phyloP scores from a whole-genome alignment of 2,329 filamentous ascomycete genomes.

The Tympanopsis confertula region DNA sequence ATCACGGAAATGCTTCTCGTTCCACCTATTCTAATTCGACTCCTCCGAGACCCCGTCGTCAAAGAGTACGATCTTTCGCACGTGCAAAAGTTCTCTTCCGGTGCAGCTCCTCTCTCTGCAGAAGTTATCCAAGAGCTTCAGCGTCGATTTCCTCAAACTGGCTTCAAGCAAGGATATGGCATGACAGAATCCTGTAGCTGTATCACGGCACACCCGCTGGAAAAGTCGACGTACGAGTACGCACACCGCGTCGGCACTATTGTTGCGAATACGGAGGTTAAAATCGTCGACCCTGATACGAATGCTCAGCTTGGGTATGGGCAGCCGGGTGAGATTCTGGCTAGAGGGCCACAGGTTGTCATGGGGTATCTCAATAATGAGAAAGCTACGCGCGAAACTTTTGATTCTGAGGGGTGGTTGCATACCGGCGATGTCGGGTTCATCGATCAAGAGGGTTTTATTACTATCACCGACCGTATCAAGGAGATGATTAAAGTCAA shows the following conservation, averaged over 20 bases:
- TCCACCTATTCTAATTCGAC: conserved; percentile 47
- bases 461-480: conserved; percentile 48
- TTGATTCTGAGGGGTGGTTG: conserved; percentile 34
- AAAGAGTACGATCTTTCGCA: conserved; percentile 42
- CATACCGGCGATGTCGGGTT: conserved; percentile 47
- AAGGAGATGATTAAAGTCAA: conserved; percentile 63
- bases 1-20: conserved; percentile 45
- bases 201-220: conserved; percentile 47
- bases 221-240: conserved; percentile 43
- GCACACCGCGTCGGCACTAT: conserved; percentile 42
- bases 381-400: conserved; percentile 28
- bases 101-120: conserved; percentile 43
- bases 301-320: conserved; percentile 37
- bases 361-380: conserved; percentile 36
- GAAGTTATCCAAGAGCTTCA: conserved; percentile 45
- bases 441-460: conserved; percentile 40
- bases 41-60: conserved; percentile 43
- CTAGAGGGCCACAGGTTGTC: conserved; percentile 31
- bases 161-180: conserved; percentile 56
- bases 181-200: conserved; percentile 58
- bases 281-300: conserved; percentile 39
- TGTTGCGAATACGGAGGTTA: conserved; percentile 45
- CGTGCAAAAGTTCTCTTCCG: conserved; percentile 43
- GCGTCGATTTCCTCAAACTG: conserved; percentile 42
- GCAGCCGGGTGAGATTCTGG: conserved; percentile 36